Evolutionary conservation across 2,329 filamentous ascomycete species (phyloP).

Genomic region (Fusarium praegraminearum): DNA sequence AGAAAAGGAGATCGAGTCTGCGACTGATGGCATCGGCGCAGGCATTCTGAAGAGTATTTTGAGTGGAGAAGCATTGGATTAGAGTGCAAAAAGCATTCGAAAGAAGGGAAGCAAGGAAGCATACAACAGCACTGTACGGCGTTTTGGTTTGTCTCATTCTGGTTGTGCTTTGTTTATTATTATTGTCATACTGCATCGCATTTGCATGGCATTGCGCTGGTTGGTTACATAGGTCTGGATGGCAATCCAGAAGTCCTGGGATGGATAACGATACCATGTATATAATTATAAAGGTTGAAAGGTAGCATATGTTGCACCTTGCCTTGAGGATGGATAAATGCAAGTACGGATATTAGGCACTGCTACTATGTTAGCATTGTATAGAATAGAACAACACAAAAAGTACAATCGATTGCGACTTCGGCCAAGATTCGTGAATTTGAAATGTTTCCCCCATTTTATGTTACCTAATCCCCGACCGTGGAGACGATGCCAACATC

Average conservation of each 20-base stretch:
- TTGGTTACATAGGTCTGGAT: conserved; percentile 25
- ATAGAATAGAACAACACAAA: conserved; percentile 28
- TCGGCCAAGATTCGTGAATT: background rate
- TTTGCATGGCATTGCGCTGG: conserved; percentile 32
- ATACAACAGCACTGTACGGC: conserved; percentile 41
- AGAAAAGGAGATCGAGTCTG: conserved; percentile 81
- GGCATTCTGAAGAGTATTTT: conserved; percentile 73
- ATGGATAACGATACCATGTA: conserved; percentile 38
- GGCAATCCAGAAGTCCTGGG: conserved; percentile 10
- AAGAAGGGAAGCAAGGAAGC: conserved; percentile 10
- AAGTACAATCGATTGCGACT: background rate
- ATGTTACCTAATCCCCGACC: background rate
- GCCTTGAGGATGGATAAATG: background rate
- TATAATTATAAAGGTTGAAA: conserved; percentile 26
- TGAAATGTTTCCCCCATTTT: background rate
- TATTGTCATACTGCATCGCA: conserved; percentile 31
- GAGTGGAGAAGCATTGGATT: conserved; percentile 70
- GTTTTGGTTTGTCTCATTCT: conserved; percentile 28
- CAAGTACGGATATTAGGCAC: conserved; percentile 3
- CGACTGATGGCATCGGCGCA: conserved; percentile 72
- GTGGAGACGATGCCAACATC: background rate
- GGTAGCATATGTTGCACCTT: conserved; percentile 1
- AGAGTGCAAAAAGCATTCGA: conserved; percentile 24
- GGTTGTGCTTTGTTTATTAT: conserved; percentile 14
- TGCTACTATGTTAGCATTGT: background rate